A percentile compares a stretch with the other conserved stretches of the same genome.
These are phyloP conservation scores for Entomortierella beljakovae DNA, from an alignment of 192 early-diverging fungal species.

Conservation along the genomic window DNA sequence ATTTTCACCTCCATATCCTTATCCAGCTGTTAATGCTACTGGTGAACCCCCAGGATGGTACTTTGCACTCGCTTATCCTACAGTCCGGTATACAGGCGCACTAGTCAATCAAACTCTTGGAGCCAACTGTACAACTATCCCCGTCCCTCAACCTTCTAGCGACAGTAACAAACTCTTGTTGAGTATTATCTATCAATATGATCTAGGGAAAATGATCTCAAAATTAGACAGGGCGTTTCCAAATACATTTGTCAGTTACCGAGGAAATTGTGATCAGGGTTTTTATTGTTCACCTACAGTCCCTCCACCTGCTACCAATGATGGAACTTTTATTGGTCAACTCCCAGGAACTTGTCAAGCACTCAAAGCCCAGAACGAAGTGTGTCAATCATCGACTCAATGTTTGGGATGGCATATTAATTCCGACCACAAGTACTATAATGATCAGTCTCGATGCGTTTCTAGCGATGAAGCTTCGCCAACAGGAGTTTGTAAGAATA, in stretches of 20 bases:
- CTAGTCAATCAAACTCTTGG: constrained; percentile 22
- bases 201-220: background rate
- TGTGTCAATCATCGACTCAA: constrained; percentile 14
- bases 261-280: constrained; percentile 37
- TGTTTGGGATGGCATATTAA: constrained; percentile 33
- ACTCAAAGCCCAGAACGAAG: background rate
- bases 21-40: constrained; percentile 1
- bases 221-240: background rate
- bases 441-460: constrained; percentile 28
- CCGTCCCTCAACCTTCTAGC: constrained; percentile 4
- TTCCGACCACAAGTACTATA: constrained; percentile 10
- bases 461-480: background rate
- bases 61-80: constrained; percentile 11
- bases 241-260: constrained; percentile 24
- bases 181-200: constrained; percentile 2
- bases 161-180: background rate
- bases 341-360: constrained; percentile 32
- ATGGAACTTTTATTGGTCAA: background rate
- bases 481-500: constrained; percentile 9
- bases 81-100: constrained; percentile 26
- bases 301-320: too few relatives aligned
- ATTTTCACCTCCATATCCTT: constrained; percentile 1
- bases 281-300: constrained; percentile 29
- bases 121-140: constrained; percentile 41
- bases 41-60: constrained; percentile 32